phyloP scores from a whole-genome alignment of 2,329 filamentous ascomycete species.

The Polytolypa hystricis region DNA sequence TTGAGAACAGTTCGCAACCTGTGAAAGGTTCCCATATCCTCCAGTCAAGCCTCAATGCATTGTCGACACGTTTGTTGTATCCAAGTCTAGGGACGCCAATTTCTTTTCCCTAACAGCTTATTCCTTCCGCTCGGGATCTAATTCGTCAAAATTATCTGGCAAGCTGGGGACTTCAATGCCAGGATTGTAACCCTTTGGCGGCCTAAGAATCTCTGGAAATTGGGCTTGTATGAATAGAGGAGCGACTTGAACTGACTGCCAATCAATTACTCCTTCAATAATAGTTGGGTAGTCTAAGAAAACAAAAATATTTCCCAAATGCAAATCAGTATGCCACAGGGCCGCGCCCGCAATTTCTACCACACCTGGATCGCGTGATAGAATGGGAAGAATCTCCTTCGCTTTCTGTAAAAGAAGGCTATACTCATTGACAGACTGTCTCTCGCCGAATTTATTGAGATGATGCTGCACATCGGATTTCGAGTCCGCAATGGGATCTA shows the following conservation, averaged over 20 bases:
- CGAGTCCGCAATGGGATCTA: background rate
- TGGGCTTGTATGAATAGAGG: conserved; percentile 17
- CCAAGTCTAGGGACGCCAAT: conserved; percentile 12
- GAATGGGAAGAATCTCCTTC: conserved; percentile 8
- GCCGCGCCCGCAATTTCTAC: conserved; percentile 7
- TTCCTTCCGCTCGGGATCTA: conserved; percentile 9
- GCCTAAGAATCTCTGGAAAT: conserved; percentile 15
- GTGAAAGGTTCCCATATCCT: background rate
- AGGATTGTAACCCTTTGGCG: conserved; percentile 12
- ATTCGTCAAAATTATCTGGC: conserved; percentile 12
- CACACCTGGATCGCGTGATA: conserved; percentile 13
- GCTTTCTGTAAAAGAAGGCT: conserved; percentile 11
- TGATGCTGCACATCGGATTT: conserved; percentile 10
- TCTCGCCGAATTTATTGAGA: conserved; percentile 10
- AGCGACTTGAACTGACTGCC: conserved; percentile 14
- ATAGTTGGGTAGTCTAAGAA: conserved; percentile 12
- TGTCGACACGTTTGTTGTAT: conserved; percentile 11
- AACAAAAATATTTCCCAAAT: conserved; percentile 19
- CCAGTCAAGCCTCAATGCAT: background rate
- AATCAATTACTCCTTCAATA: conserved; percentile 19
- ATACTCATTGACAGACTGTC: conserved; percentile 14
- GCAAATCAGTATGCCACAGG: conserved; percentile 16
- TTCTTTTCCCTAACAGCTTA: conserved; percentile 5
- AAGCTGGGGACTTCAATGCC: conserved; percentile 11
- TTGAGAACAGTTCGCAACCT: background rate